A percentile compares a stretch with the other conserved stretches of the same genome.
These are phyloP conservation scores for Deakozyma indianensis DNA, from an alignment of 805 yeast genomes.

Conservation along the genomic window DNA sequence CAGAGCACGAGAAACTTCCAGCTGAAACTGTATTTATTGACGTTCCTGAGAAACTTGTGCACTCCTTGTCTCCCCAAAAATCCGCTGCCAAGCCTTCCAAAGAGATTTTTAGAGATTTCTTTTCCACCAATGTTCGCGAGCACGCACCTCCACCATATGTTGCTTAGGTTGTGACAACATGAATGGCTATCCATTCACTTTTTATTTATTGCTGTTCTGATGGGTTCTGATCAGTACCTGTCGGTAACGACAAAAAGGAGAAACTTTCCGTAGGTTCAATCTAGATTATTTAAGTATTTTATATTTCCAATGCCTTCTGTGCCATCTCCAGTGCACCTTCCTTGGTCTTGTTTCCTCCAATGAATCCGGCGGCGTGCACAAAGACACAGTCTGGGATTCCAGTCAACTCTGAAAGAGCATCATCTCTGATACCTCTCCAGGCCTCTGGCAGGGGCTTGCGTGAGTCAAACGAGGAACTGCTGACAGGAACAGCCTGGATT, in stretches of 20 bases:
- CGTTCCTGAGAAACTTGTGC: not conserved
- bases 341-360: conserved; percentile 78
- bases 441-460: conserved; percentile 79
- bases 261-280: too few species aligned
- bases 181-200: too few species aligned
- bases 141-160: conserved; percentile 5
- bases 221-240: too few species aligned
- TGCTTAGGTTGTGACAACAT: not conserved
- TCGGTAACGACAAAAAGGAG: too few species aligned
- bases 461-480: conserved; percentile 63
- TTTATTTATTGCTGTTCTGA: not conserved
- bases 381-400: conserved; percentile 86
- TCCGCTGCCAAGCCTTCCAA: conserved; percentile 1
- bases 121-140: conserved; percentile 4
- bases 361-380: conserved; percentile 90
- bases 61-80: conserved; percentile 1
- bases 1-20: too few species aligned
- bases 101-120: conserved; percentile 3
- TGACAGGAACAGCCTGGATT: conserved; percentile 82
- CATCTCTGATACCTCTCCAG: conserved; percentile 95
- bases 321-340: conserved; percentile 76
- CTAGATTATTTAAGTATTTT: conserved; percentile 1
- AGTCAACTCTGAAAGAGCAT: conserved; percentile 50
- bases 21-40: too few species aligned
- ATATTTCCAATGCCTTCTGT: conserved; percentile 21